phyloP scores from a whole-genome alignment of 192 early-diverging fungal genomes.

The Oehlia diaphana region DNA sequence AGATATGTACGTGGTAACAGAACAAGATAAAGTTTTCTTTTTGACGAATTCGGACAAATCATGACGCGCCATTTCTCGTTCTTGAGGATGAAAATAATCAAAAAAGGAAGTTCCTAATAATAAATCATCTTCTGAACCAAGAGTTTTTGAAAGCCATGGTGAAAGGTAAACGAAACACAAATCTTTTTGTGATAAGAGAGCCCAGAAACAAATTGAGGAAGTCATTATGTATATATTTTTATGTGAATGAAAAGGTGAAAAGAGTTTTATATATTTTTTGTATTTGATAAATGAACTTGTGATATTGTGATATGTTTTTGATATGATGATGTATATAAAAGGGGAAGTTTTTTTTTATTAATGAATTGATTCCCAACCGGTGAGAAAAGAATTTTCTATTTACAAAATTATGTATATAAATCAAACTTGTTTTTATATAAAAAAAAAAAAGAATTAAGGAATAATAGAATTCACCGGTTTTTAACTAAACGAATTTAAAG shows the following conservation, averaged over 20 bases:
- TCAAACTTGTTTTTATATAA: too few species aligned
- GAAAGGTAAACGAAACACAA: conserved; percentile 47
- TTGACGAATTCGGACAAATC: conserved; percentile 46
- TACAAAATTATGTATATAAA: too few species aligned
- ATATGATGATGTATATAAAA: too few species aligned
- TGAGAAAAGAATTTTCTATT: too few species aligned
- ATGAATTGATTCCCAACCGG: too few species aligned
- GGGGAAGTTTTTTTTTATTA: too few species aligned
- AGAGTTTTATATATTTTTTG: too few species aligned
- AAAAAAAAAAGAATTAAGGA: too few species aligned
- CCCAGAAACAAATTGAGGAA: conserved; percentile 40
- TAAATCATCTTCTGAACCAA: conserved; percentile 39
- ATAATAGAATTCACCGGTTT: too few species aligned
- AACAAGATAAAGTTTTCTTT: conserved; percentile 41
- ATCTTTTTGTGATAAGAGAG: conserved; percentile 43
- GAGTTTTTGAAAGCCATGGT: conserved; percentile 37
- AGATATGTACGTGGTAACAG: conserved; percentile 39
- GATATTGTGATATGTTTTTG: neutral
- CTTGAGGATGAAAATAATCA: conserved; percentile 48
- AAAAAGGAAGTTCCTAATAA: conserved; percentile 45
- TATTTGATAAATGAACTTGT: neutral
- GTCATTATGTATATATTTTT: neutral
- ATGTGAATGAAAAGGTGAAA: neutral
- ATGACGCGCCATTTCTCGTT: conserved; percentile 40
- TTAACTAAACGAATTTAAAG: too few species aligned